Base-by-base conservation (phyloP, 805 yeast species). In the Candida mattraensis region DNA sequence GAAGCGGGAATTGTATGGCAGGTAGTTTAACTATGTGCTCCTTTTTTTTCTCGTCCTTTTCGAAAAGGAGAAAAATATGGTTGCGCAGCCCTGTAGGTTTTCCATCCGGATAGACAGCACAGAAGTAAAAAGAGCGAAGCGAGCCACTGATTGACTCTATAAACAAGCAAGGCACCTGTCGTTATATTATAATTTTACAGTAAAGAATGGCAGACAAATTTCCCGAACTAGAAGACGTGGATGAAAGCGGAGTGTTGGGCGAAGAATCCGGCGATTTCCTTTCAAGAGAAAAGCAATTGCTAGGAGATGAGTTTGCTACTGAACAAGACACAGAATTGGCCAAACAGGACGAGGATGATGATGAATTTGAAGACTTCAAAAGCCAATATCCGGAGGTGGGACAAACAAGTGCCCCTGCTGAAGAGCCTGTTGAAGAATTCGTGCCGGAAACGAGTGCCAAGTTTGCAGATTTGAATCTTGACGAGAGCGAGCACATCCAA, bases 201-300 rank as follows among this genome's bases (percentile, higher is more conserved):
- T n/a, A n/a, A n/a, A n/a, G n/a, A n/a, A 81, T 81, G 87, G 77
- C 86, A 37, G 91, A 84, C 45, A 81, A 82, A 62, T 83, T 78
- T 59, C 93, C 94, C 30, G 87, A 76, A 44, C 67, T 83, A 46
- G 80, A 74, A 35, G 72, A 75, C 28, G 63, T 62, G 23, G 54
- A 48, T 21, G 60, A 56, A 54, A 19, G 57, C 45, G 17, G 10
- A 65, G 57, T 18, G 59, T n/a, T n/a, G 54, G 16, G 73, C 61
- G 12, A 70, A 59, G 31, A 35, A 21, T 22, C 26, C 7, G 28
- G 37, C 7, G 87, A 81, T 58, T 82, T 83, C 54, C 65, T 83
- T 33, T 64, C 80, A 19, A 74, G 89, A 59, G 89, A 83, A 57
- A 74, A 74, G 52, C 83, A 79, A 46, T 61, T 78, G 10, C 56